Percentiles rank a stretch among this genome's conserved stretches.
Evolutionary conservation across 2,329 filamentous ascomycete genomes (phyloP).

Genomic region (Cercospora citrullina): DNA sequence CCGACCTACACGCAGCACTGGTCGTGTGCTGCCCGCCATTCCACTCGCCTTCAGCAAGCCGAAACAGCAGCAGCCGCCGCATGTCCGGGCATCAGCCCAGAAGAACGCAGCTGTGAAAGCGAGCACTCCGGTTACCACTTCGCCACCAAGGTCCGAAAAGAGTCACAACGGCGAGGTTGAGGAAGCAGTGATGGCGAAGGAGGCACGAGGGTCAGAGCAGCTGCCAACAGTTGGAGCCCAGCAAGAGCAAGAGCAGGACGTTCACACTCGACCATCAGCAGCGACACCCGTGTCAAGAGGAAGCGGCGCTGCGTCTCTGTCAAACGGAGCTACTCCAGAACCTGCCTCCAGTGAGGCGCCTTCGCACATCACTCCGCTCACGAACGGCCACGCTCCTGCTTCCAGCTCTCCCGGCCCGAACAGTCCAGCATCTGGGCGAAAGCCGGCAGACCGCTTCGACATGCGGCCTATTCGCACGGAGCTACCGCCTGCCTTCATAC

Average conservation of each 20-base stretch:
- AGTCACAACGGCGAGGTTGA: constrained; percentile 2
- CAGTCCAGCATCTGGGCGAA: constrained; percentile 23
- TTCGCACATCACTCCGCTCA: constrained; percentile 1
- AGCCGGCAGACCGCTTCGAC: constrained; percentile 29
- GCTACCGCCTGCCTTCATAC: constrained; percentile 37
- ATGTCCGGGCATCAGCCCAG: constrained; percentile 22
- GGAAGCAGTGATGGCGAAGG: background rate
- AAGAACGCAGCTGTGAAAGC: constrained; percentile 6
- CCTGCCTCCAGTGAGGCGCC: background rate
- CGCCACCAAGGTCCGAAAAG: constrained; percentile 14
- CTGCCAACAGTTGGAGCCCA: background rate
- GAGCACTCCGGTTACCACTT: constrained; percentile 6
- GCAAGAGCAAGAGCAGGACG: constrained; percentile 1
- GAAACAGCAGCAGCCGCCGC: constrained; percentile 12
- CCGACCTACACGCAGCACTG: constrained; percentile 23
- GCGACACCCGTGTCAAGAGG: constrained; percentile 24
- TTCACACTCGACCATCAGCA: constrained; percentile 4
- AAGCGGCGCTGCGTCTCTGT: constrained; percentile 23
- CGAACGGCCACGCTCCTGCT: constrained; percentile 18
- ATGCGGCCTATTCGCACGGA: constrained; percentile 34
- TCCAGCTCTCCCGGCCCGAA: constrained; percentile 10
- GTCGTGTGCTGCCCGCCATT: constrained; percentile 37
- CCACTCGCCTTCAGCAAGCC: constrained; percentile 35
- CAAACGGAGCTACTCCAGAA: constrained; percentile 23
- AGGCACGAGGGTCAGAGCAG: background rate